Evolutionary conservation across 2,329 filamentous ascomycete genomes (phyloP).

Genomic region (Fusarium sp.): DNA sequence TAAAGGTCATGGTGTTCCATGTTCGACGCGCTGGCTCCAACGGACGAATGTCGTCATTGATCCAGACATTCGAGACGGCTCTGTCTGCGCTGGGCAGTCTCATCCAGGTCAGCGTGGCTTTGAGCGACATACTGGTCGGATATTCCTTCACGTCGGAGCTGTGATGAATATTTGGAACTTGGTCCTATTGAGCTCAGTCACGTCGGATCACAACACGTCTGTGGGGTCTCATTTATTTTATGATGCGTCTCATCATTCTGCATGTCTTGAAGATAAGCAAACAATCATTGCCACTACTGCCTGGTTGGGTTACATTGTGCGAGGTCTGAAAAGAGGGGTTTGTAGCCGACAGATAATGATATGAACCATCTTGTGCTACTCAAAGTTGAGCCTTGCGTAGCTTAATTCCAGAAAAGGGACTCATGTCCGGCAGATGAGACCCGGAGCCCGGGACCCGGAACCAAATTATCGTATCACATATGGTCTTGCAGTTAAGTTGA

Average conservation of each 20-base stretch:
- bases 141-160: neutral
- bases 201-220: fast-evolving
- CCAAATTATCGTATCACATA: neutral
- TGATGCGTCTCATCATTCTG: neutral
- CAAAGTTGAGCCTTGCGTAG: neutral
- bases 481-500: neutral
- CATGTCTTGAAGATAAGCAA: neutral
- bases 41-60: neutral
- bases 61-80: neutral
- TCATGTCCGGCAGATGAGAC: neutral
- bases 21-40: neutral
- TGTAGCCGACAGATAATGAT: neutral
- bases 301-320: neutral
- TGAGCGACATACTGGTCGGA: neutral
- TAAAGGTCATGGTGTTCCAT: neutral
- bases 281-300: neutral
- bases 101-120: neutral
- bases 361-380: neutral
- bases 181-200: no score
- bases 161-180: neutral
- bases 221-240: neutral
- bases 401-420: neutral
- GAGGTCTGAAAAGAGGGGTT: neutral
- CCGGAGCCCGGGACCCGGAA: neutral
- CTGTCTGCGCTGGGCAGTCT: neutral